A percentile compares a stretch with the other conserved stretches of the same genome.
Conservation (phyloP, 345 rosid genomes). For the Linum usitatissimum region DNA sequence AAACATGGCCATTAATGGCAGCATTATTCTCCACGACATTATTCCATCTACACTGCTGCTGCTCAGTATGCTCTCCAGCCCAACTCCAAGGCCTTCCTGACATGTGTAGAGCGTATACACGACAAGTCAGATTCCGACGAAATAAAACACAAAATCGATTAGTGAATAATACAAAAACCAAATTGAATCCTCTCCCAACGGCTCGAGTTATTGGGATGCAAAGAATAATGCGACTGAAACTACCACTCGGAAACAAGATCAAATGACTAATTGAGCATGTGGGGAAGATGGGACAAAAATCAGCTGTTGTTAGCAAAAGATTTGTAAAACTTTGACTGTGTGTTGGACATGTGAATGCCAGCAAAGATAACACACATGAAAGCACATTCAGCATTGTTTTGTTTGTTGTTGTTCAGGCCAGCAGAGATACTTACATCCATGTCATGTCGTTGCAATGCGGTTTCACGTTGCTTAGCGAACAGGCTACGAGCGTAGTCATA, state of each 20-base stretch:
- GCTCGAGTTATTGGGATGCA: no score
- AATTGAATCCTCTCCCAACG: no score
- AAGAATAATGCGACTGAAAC: neutral
- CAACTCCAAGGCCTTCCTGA: slow-evolving; percentile 25
- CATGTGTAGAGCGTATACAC: slow-evolving; percentile 6
- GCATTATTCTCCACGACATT: slow-evolving; percentile 29
- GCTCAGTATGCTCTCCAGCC: slow-evolving; percentile 25
- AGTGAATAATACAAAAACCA: neutral
- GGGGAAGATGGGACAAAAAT: neutral
- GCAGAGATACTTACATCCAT: slow-evolving; percentile 20
- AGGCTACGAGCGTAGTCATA: slow-evolving; percentile 65
- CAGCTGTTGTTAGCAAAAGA: neutral
- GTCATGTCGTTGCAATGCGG: slow-evolving; percentile 16
- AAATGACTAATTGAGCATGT: neutral
- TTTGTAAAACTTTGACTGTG: neutral
- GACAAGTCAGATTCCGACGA: neutral
- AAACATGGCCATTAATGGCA: slow-evolving; percentile 21
- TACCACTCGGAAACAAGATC: neutral
- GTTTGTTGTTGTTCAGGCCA: neutral
- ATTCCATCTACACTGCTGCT: slow-evolving; percentile 20
- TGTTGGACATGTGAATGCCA: neutral
- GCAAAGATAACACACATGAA: neutral
- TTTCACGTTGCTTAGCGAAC: slow-evolving; percentile 50
- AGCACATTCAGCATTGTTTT: neutral
- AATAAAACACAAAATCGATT: no score